Evolutionary conservation across 2,329 filamentous ascomycete species (phyloP), one percentile per base, ranked within the genome.

Genomic region (Cladosporium sp.): DNA sequence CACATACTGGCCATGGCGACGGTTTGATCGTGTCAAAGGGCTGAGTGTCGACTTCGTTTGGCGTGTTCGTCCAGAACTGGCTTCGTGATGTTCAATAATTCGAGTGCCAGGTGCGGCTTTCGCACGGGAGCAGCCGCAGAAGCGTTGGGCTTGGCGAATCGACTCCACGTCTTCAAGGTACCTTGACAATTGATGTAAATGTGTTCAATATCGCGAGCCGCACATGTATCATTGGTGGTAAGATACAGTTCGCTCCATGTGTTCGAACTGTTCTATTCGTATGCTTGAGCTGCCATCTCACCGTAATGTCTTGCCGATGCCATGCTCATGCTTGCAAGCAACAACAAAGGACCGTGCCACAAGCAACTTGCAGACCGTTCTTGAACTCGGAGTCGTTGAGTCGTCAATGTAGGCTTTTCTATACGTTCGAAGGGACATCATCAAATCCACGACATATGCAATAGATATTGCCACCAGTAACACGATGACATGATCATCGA

Each of bases 1-100:
- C 21, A 89, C 87, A 71, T 87, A 90, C 88, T 90, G 85, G 88
- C 88, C 88, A 90, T 90, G 84, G 84, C 84, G 86, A 65, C 63
- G 63, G 41, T 57, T 59, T 64, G 34, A 52, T 64, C 61, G 61
- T 55, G 61, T 64, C 61, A 64, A 64, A 64, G 51, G 61, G 61
- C 61, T 64, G 28, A 57, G 61, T 57, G 36, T 64, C 61, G 61
- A n/a, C 61, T 64, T 64, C 61, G 61, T 64, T 64, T 57, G 61
- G 61, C 61, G 61, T 64, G 18, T 36, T 32, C 36, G 61, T 64
- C 61, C 38, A 30, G 61, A 55, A 47, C 30, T 12, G 49, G 51
- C 51, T 54, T 36, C 26, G 36, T 57, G 61, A 64, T 36, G 34
- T 55, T 57, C 57, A 59, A 59, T 24, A 59, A 59, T 59, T 24